Conservation (phyloP, 495 filamentous ascomycete genomes). For the Halenospora varia region DNA sequence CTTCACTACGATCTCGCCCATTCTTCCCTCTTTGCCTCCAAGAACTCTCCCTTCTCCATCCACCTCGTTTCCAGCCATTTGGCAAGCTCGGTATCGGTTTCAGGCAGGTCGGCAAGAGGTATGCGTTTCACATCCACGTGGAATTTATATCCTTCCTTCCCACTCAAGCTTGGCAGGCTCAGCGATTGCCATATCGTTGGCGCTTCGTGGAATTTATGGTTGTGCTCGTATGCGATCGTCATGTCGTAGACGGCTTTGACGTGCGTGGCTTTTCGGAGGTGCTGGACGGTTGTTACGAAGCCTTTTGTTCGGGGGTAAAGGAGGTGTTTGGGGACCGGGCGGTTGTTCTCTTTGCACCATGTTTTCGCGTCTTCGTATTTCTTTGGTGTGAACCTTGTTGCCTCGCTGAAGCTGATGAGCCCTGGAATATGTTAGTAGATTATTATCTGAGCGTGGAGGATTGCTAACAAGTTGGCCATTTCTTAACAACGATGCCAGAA, state of each 20-base stretch:
- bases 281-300: slow-evolving; percentile 51
- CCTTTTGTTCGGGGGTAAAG: slow-evolving; percentile 54
- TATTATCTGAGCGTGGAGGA: neutral
- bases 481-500: slow-evolving; percentile 37
- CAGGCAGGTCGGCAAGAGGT: slow-evolving; percentile 39
- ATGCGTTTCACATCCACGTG: slow-evolving; percentile 48
- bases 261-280: slow-evolving; percentile 44
- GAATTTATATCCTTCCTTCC: slow-evolving; percentile 38
- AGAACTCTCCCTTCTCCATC: slow-evolving; percentile 48
- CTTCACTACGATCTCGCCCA: slow-evolving; percentile 14
- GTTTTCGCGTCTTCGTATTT: slow-evolving; percentile 44
- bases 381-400: slow-evolving; percentile 47
- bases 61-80: slow-evolving; percentile 51
- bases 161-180: slow-evolving; percentile 32
- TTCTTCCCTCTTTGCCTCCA: slow-evolving; percentile 36
- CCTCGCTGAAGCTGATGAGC: slow-evolving; percentile 57
- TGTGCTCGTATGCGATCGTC: slow-evolving; percentile 48
- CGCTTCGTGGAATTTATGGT: slow-evolving; percentile 40
- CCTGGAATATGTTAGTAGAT: slow-evolving; percentile 31
- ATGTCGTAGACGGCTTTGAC: slow-evolving; percentile 56
- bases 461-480: slow-evolving; percentile 53
- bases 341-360: slow-evolving; percentile 43
- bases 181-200: slow-evolving; percentile 51
- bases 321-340: slow-evolving; percentile 45
- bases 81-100: slow-evolving; percentile 38